Evolutionary conservation across 768 basidiomycete genomes (phyloP).

Genomic region (Serendipita sp.): DNA sequence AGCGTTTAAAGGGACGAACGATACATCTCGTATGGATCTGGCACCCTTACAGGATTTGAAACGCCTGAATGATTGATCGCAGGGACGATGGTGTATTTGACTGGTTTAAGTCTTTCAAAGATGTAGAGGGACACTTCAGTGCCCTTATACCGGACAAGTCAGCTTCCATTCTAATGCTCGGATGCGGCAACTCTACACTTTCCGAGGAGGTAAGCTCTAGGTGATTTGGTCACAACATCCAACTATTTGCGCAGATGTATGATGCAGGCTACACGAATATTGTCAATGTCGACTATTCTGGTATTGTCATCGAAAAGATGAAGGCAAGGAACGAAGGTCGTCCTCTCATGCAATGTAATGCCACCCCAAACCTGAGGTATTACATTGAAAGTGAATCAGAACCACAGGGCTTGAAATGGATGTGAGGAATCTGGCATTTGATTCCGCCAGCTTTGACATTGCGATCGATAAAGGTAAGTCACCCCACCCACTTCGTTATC

Average conservation of each 20-base stretch:
- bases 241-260: slow-evolving; percentile 46
- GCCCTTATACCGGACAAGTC: slow-evolving; percentile 46
- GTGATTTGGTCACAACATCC: no score
- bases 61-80: slow-evolving; percentile 4
- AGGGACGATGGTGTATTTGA: slow-evolving; percentile 61
- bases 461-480: slow-evolving; percentile 70
- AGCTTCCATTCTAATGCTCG: slow-evolving; percentile 55
- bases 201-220: slow-evolving; percentile 20
- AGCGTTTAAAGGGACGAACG: neutral
- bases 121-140: slow-evolving; percentile 46
- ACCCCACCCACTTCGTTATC: neutral
- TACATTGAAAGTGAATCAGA: neutral
- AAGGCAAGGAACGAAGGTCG: slow-evolving; percentile 29
- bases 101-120: slow-evolving; percentile 75
- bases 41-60: no score
- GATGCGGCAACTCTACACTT: slow-evolving; percentile 18
- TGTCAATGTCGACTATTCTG: slow-evolving; percentile 67
- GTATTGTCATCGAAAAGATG: slow-evolving; percentile 64
- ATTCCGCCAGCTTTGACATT: slow-evolving; percentile 49
- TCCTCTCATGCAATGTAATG: neutral
- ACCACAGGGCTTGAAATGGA: slow-evolving; percentile 71
- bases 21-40: slow-evolving; percentile 2
- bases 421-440: slow-evolving; percentile 50
- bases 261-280: slow-evolving; percentile 73
- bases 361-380: neutral